Evolutionary conservation across 768 basidiomycete genomes (phyloP), one percentile per base, ranked within the genome.

Genomic region (Ramaria rubella): DNA sequence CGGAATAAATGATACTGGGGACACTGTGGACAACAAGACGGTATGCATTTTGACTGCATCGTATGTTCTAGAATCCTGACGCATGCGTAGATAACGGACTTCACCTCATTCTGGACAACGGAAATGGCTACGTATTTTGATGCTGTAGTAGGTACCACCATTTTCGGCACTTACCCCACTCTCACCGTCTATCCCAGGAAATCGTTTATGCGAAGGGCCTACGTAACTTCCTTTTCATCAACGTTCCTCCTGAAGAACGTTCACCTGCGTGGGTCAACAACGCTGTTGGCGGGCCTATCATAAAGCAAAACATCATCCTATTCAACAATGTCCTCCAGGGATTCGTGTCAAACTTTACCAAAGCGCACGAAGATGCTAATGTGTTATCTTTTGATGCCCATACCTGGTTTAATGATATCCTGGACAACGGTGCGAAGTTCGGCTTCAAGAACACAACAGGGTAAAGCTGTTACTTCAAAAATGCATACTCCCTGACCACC

Each of bases 1-100:
- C 55, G 80, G 81, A 8, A 81, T 80, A 52, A 82, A 80, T 66
- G 80, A 81, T 60, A 80, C 79, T 8, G 77, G 79, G 9, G 81
- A 82, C 62, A 75, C 75, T 1, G 52, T 76, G 24, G 64, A 63
- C 27, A 79, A 78, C 46, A 48, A 44, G 7, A 66, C 64, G 27
- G 69, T 69, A 23, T 5, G 66, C 31, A n/a, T n/a, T n/a, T n/a
- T n/a, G n/a, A 19, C 26, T 6, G 26, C 7, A 9, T 48, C 24
- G 17, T 24, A 26, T 24, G 8, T 19, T 48, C 11, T 9, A 23
- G 24, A 14, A 27, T 34, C 42, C 21, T 54, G 54, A 48, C 52
- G 38, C 8, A 8, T 21, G 48, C 49, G 38, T 54, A 79, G 78
- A 78, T 80, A 38, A 70, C 73, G 3, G 70, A 79, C 63, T 80